Evolutionary conservation across 257 asterid genomes (phyloP).

Genomic region (Penstemon barbatus): DNA sequence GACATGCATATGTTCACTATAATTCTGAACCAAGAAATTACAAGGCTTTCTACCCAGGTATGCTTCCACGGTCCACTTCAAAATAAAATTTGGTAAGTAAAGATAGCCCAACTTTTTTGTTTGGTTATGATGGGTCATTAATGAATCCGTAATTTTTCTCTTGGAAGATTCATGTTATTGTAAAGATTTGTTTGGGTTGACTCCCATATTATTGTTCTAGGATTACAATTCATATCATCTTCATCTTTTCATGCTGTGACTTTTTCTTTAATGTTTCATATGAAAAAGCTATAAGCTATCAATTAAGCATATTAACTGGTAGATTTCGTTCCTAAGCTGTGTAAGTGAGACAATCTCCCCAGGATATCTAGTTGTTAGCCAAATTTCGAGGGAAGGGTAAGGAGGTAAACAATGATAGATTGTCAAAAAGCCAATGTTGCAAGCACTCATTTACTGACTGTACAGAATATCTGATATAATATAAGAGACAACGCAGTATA

Average conservation of each 20-base stretch:
- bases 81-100: slow-evolving; percentile 2
- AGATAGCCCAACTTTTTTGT: not conserved
- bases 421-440: no score
- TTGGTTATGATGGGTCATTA: slow-evolving; percentile 16
- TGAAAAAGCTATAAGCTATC: not conserved
- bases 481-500: no score
- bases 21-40: slow-evolving; percentile 51
- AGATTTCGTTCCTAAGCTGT: not conserved
- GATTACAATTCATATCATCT: not conserved
- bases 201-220: not conserved
- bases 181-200: not conserved
- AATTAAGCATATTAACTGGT: not conserved
- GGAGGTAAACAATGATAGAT: no score
- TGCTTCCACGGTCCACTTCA: slow-evolving; percentile 11
- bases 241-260: not conserved
- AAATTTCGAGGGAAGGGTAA: no score
- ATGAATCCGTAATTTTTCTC: slow-evolving; percentile 1
- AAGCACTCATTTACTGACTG: no score
- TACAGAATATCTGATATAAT: no score
- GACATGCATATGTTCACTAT: slow-evolving; percentile 46
- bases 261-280: not conserved
- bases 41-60: slow-evolving; percentile 51
- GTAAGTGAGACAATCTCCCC: not conserved
- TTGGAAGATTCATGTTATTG: not conserved
- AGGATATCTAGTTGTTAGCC: not conserved